Conservation (phyloP, 345 rosid genomes). For the Garcia nutans region DNA sequence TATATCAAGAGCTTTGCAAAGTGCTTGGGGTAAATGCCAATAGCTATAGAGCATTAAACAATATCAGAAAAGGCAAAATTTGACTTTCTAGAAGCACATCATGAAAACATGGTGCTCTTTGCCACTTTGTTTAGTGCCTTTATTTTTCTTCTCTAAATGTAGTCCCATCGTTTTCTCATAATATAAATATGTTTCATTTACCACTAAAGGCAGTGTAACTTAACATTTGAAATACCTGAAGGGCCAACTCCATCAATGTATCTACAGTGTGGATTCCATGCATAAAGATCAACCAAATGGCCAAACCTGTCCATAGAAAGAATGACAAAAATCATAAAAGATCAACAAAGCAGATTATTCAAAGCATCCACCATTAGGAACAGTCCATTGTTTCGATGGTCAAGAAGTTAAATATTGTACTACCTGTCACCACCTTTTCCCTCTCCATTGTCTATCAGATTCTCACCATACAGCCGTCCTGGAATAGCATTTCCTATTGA, state of each 20-base stretch:
- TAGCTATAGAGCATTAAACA: constrained; percentile 18
- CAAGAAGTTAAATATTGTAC: constrained; percentile 13
- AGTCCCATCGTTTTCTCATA: constrained; percentile 22
- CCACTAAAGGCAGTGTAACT: constrained; percentile 11
- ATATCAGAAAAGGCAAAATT: constrained; percentile 21
- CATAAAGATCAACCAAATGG: constrained; percentile 77
- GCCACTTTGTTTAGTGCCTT: constrained; percentile 29
- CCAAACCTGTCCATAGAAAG: constrained; percentile 60
- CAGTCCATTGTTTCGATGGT: background rate
- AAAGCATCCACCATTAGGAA: constrained; percentile 2
- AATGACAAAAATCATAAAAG: background rate
- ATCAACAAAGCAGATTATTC: background rate
- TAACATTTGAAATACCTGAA: constrained; percentile 57
- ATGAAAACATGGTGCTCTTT: constrained; percentile 13
- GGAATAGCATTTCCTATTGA: constrained; percentile 96
- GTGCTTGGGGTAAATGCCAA: constrained; percentile 13
- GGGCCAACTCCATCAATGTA: constrained; percentile 87
- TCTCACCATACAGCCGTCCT: constrained; percentile 92
- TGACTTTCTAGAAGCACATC: constrained; percentile 19
- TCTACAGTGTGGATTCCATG: constrained; percentile 96
- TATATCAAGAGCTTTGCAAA: constrained; percentile 20
- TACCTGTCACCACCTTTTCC: constrained; percentile 98
- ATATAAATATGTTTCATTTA: constrained; percentile 5
- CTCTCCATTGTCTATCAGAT: constrained; percentile 63
- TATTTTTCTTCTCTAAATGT: constrained; percentile 15